Conservation (phyloP, 75 land plant species). For the Pinus taeda region DNA sequence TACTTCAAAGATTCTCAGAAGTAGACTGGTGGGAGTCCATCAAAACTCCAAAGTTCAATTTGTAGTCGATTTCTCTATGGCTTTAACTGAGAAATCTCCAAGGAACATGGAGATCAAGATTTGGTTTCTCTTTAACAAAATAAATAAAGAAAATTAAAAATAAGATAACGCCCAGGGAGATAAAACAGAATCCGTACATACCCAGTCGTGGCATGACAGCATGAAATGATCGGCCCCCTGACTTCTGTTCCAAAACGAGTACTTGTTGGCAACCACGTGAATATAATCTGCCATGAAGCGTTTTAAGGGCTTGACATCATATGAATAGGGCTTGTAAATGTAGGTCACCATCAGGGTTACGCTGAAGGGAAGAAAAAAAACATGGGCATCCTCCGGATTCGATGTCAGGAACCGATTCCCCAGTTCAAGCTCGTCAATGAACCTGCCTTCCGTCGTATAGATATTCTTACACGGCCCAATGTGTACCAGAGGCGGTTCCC, state of each 20-base stretch:
- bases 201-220: constrained; percentile 98
- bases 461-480: constrained; percentile 83
- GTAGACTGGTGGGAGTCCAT: no score
- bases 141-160: no score
- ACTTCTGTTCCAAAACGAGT: constrained; percentile 81
- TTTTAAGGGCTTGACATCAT: constrained; percentile 31
- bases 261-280: constrained; percentile 37
- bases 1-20: no score
- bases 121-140: no score
- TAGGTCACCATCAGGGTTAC: constrained; percentile 68
- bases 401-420: constrained; percentile 31
- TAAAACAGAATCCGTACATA: constrained; percentile 11
- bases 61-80: no score
- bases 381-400: constrained; percentile 35
- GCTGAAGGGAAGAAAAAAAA: constrained; percentile 66
- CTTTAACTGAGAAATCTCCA: no score
- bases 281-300: constrained; percentile 54
- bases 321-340: constrained; percentile 36
- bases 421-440: constrained; percentile 48
- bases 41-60: no score
- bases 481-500: constrained; percentile 81
- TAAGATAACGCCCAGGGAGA: no score
- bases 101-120: no score
- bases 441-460: constrained; percentile 74
- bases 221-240: constrained; percentile 90